These are phyloP conservation scores for Clavariopsis aquatica DNA, from an alignment of 495 filamentous ascomycete species.

Conservation along the genomic window DNA sequence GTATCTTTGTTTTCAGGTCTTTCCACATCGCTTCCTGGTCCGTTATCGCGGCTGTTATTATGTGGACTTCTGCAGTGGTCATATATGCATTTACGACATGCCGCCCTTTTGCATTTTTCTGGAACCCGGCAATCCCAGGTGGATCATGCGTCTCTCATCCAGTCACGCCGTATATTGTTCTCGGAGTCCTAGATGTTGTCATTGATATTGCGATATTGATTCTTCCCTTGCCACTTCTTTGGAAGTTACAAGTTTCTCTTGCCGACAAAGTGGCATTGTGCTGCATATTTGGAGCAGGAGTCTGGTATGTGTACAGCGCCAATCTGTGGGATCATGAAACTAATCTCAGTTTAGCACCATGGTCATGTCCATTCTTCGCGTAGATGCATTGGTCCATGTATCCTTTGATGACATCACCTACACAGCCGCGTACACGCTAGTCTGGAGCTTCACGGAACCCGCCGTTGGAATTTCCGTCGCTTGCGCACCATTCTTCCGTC, in stretches of 20 bases:
- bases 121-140: conserved; percentile 18
- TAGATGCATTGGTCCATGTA: conserved; percentile 6
- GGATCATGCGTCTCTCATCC: conserved; percentile 1
- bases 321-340: neutral
- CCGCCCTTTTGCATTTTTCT: conserved; percentile 19
- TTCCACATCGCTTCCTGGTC: conserved; percentile 17
- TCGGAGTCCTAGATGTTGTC: conserved; percentile 15
- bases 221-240: conserved; percentile 16
- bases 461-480: conserved; percentile 26
- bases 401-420: conserved; percentile 24
- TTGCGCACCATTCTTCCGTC: conserved; percentile 25
- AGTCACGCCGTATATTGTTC: neutral
- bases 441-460: conserved; percentile 31
- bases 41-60: conserved; percentile 2
- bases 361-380: conserved; percentile 25
- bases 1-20: conserved; percentile 16
- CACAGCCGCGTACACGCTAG: conserved; percentile 10
- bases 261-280: conserved; percentile 19
- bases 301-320: conserved; percentile 5
- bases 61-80: conserved; percentile 6
- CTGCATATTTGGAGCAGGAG: conserved; percentile 20
- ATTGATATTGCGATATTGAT: conserved; percentile 12
- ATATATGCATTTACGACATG: conserved; percentile 21
- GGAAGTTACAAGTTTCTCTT: conserved; percentile 6
- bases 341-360: conserved; percentile 11